Percentiles rank a stretch among this genome's conserved stretches.
Evolutionary conservation across 2,329 filamentous ascomycete species (phyloP).

Genomic region (Arthroderma uncinatum): DNA sequence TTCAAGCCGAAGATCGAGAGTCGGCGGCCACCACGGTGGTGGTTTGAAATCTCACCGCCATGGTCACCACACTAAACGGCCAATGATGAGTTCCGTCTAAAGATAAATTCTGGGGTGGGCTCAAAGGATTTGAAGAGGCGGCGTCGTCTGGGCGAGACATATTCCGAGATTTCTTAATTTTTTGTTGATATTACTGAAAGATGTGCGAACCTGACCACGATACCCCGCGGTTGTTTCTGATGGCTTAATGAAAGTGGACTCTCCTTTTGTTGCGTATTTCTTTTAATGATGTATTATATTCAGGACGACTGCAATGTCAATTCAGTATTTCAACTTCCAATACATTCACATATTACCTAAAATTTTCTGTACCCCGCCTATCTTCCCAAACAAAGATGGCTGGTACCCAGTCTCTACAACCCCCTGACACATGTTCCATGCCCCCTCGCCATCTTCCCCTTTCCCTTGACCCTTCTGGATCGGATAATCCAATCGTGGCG

Average conservation of each 20-base stretch:
- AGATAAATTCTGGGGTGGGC: background rate
- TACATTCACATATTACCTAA: slow-evolving; percentile 29
- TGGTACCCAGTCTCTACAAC: slow-evolving; percentile 38
- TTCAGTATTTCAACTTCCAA: background rate
- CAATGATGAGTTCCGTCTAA: slow-evolving; percentile 11
- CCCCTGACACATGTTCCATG: slow-evolving; percentile 47
- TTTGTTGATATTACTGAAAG: background rate
- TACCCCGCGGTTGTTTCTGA: background rate
- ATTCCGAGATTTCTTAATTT: background rate
- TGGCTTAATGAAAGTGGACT: background rate
- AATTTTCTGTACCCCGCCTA: slow-evolving; percentile 29
- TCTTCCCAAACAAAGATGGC: slow-evolving; percentile 32
- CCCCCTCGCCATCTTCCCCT: slow-evolving; percentile 44
- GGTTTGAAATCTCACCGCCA: background rate
- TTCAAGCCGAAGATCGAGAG: slow-evolving; percentile 18
- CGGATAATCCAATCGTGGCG: slow-evolving; percentile 69
- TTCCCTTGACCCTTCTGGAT: slow-evolving; percentile 50
- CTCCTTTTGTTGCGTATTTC: background rate
- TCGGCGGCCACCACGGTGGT: background rate
- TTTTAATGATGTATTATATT: background rate
- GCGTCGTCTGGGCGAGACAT: background rate
- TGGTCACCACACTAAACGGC: slow-evolving; percentile 1
- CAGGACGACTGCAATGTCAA: background rate
- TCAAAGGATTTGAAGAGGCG: background rate
- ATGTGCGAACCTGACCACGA: background rate